Base-by-base conservation (phyloP, 2,329 filamentous ascomycete genomes). In the Lachnellula occidentalis region DNA sequence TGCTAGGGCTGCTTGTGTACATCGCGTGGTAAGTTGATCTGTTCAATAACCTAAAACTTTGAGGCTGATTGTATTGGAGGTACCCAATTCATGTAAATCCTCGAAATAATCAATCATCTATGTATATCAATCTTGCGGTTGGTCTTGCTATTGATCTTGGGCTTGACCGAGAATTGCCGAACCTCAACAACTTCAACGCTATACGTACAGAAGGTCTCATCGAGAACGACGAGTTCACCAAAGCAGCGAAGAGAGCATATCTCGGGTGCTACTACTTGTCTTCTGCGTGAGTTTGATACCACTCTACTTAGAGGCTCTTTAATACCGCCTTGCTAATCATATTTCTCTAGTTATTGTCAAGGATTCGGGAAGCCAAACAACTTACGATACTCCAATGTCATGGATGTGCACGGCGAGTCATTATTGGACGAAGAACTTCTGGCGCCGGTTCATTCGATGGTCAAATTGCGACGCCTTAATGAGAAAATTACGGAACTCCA, bases 1-100 rank as follows among this genome's bases (percentile, higher is more conserved):
- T 85, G 1, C 78, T 81, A 58, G 80, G 81, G 2, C 66, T 85
- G n/a, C 69, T 84, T 42, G 73, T 84, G 7, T 85, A 84, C 55
- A 76, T 78, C 53, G 72, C 76, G 11, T 85, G 82, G 82, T 83
- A 65, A 61, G 72, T 53, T 19, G 9, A 27, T 34, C 8, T 55
- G 3, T 1, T 50, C 34, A 31, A 7, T 9, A 41, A 27, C 47
- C 15, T 21, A 34, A 22, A 39, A 15, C 17, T 22, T 11, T 27
- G 22, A 41, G 27, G 9, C 37, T 54, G 27, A 48, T 34, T 17
- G 14, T n/a, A n/a, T 17, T 27, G 3, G 15, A 66, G 64, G 64
- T 67, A 67, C 53, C 66, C 66, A 19, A 51, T 64, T n/a, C 60
- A 66, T 52, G 47, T 58, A 4, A 66, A 64, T 49, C 66, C 65